Evolutionary conservation across 345 rosid species (phyloP).

Genomic region (Physaria fendleri): DNA sequence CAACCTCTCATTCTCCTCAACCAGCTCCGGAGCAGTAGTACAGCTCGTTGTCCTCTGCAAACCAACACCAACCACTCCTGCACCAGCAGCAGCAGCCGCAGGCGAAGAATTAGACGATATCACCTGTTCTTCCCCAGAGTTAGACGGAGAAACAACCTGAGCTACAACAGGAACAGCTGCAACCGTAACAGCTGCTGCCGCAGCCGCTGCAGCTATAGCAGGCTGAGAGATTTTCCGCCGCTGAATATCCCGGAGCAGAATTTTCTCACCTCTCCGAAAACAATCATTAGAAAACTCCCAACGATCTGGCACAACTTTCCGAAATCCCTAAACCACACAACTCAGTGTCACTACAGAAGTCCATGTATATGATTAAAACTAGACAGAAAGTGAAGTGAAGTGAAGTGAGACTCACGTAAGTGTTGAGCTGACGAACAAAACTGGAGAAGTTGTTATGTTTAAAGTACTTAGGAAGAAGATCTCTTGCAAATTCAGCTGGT

Average conservation of each 20-base stretch:
- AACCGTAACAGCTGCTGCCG: conserved; percentile 17
- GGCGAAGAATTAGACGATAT: conserved; percentile 67
- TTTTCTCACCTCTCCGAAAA: conserved; percentile 71
- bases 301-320: conserved; percentile 88
- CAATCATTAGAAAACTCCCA: conserved; percentile 92
- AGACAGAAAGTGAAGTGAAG: too few species aligned
- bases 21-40: conserved; percentile 61
- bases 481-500: conserved; percentile 90
- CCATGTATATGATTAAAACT: too few species aligned
- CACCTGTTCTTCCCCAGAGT: conserved; percentile 77
- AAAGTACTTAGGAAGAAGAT: conserved; percentile 87
- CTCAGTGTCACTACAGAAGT: background rate
- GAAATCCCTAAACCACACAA: conserved; percentile 55
- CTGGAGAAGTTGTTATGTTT: conserved; percentile 95
- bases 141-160: conserved; percentile 45
- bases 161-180: conserved; percentile 27
- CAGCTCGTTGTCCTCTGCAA: conserved; percentile 53
- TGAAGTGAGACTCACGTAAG: conserved; percentile 95
- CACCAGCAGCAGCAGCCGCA: conserved; percentile 16
- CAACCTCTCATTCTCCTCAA: conserved; percentile 77
- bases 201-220: conserved; percentile 6
- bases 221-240: conserved; percentile 64
- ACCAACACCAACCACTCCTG: conserved; percentile 2
- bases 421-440: conserved; percentile 93
- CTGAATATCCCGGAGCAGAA: conserved; percentile 72